These are phyloP conservation scores for Podaxis sp. DNA, from an alignment of 768 basidiomycete species.

Conservation along the genomic window DNA sequence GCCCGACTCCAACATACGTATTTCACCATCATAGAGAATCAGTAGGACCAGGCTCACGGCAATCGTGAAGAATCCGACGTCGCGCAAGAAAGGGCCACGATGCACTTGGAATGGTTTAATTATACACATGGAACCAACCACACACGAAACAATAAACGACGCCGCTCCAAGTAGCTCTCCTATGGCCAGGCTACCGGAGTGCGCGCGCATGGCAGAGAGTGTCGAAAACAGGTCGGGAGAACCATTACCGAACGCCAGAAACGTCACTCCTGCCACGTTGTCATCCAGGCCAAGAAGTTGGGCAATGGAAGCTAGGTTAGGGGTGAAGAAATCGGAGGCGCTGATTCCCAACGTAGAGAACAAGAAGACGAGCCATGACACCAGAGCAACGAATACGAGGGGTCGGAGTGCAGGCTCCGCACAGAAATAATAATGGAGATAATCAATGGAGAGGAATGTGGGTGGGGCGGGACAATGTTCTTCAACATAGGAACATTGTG, in stretches of 20 bases:
- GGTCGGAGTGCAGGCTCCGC: conserved; percentile 50
- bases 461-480: conserved; percentile 50
- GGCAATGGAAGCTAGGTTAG: conserved; percentile 89
- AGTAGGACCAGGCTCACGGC: conserved; percentile 73
- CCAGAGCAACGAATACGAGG: conserved; percentile 53
- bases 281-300: conserved; percentile 84
- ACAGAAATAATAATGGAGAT: conserved; percentile 72
- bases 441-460: conserved; percentile 68
- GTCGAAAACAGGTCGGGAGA: conserved; percentile 97
- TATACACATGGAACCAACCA: conserved; percentile 97
- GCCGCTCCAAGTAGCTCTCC: conserved; percentile 96
- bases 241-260: conserved; percentile 96
- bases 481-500: conserved; percentile 65
- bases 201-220: conserved; percentile 83
- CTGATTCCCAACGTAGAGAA: conserved; percentile 95
- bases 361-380: conserved; percentile 84
- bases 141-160: conserved; percentile 92
- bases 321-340: conserved; percentile 96
- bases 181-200: conserved; percentile 86
- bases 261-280: conserved; percentile 93
- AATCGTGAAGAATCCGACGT: conserved; percentile 90
- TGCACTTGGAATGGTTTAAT: conserved; percentile 91
- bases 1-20: conserved; percentile 69
- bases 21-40: conserved; percentile 72
- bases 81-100: conserved; percentile 78